Base-by-base conservation (phyloP, 164 flowering plant genomes). In the Protea cynaroides region DNA sequence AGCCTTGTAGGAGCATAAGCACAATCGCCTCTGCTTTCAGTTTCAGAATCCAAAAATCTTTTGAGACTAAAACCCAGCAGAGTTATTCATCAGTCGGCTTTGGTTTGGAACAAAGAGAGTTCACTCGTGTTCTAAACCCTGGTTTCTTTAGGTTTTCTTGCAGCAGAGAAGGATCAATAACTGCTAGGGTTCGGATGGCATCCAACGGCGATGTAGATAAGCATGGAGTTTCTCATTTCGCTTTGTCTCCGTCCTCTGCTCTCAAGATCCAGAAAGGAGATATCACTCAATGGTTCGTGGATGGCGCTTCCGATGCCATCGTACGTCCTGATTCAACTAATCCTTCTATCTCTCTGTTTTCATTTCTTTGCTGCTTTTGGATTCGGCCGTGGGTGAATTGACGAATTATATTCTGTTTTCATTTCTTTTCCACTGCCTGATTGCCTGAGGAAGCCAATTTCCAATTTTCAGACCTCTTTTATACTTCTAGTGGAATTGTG, bases 241-340 rank as follows among this genome's bases (percentile, higher is more conserved):
- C 24, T 8, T 25, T 76, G 50, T 63, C 76, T 19, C 47, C 69
- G 2, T 66, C 74, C n/a, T 69, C 74, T 56, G 13, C 53, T 38
- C 78, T 90, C 65, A 74, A 79, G 71, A 79, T 93, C 65, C 82
- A 79, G 73, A 81, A 80, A 66, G 98, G 98, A 0, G 98, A 90
- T 64, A 88, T 93, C 75, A 90, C 98, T 61, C 55, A 71, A 68
- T 90, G 97, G 98, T 87, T 71, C 69, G 80, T 88, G 37, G 86
- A 90, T 64, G 94, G 89, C 50, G 69, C 80, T 25, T 82, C 98
- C 49, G 94, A 93, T 59, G 97, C 96, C 51, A 87, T 93, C 58
- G 97, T 90, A 43, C 70, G 83, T 69, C 14, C 34, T 3, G 34
- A 29, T 3, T 40, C 46, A 40, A 40, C 46, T 10, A 40, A 40